Conservation (phyloP, 225 moss, liverwort and hornwort species). For the Ulota crispa region DNA sequence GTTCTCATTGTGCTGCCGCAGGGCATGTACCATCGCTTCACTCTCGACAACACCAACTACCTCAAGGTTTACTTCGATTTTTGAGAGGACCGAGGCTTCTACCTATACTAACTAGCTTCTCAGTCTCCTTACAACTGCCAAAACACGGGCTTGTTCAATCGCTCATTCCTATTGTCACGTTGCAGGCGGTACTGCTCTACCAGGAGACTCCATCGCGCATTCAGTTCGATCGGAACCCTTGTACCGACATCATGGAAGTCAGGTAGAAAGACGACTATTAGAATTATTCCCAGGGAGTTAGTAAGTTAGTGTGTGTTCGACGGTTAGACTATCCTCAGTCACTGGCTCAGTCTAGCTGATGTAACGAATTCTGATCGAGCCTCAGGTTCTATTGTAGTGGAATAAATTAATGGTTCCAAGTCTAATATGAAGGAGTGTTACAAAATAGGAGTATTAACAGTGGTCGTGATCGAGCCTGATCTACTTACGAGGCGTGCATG, state of each 20-base stretch:
- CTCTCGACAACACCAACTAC: conserved; percentile 52
- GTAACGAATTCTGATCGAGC: background rate
- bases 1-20: conserved; percentile 63
- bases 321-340: background rate
- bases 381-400: background rate
- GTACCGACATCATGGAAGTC: conserved; percentile 58
- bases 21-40: conserved; percentile 79
- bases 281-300: background rate
- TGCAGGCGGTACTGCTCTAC: conserved; percentile 53
- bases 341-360: background rate
- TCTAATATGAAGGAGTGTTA: too few relatives aligned
- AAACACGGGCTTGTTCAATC: background rate
- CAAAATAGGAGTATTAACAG: background rate
- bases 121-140: too few relatives aligned
- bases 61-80: conserved; percentile 42
- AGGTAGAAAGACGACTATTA: conserved; percentile 11
- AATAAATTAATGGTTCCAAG: background rate
- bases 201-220: conserved; percentile 44
- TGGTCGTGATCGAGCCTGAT: background rate
- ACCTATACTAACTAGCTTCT: too few relatives aligned
- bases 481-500: too few relatives aligned
- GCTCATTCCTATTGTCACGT: background rate
- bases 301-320: background rate
- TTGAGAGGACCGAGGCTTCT: too few relatives aligned
- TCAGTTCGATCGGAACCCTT: conserved; percentile 44